Conservation (phyloP, 306 rosid genomes). For the Fagus sylvatica region DNA sequence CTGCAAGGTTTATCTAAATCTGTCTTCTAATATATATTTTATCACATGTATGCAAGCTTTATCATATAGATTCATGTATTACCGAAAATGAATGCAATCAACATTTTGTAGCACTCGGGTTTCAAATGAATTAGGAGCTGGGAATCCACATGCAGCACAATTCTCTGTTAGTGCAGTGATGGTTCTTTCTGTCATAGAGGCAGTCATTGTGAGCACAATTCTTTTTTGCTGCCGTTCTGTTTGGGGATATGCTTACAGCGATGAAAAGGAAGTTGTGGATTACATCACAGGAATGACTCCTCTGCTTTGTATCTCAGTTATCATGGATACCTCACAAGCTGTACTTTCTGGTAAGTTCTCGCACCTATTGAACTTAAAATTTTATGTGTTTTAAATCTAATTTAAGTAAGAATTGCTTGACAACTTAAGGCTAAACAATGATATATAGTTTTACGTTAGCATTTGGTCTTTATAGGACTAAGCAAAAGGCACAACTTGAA, state of each 20-base stretch:
- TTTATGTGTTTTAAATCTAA: too few relatives aligned
- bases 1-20: slow-evolving; percentile 49
- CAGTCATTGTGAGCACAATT: slow-evolving; percentile 26
- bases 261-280: slow-evolving; percentile 46
- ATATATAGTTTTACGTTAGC: too few relatives aligned
- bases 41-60: too few relatives aligned
- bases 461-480: not conserved
- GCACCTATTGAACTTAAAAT: not conserved
- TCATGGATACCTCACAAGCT: slow-evolving; percentile 37
- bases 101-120: slow-evolving; percentile 52
- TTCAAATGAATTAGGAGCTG: slow-evolving; percentile 71
- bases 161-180: slow-evolving; percentile 35
- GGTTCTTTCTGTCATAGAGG: slow-evolving; percentile 46
- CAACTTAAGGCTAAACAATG: too few relatives aligned
- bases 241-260: slow-evolving; percentile 62
- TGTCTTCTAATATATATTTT: not conserved
- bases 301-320: slow-evolving; percentile 38
- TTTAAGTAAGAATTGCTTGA: too few relatives aligned
- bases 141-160: slow-evolving; percentile 48
- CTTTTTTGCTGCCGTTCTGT: slow-evolving; percentile 34
- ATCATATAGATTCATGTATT: not conserved
- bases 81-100: not conserved
- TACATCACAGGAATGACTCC: slow-evolving; percentile 52
- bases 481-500: too few relatives aligned
- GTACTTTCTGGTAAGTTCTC: slow-evolving; percentile 40